Base-by-base conservation (phyloP, 2,329 filamentous ascomycete genomes). In the Penicillium sp. region DNA sequence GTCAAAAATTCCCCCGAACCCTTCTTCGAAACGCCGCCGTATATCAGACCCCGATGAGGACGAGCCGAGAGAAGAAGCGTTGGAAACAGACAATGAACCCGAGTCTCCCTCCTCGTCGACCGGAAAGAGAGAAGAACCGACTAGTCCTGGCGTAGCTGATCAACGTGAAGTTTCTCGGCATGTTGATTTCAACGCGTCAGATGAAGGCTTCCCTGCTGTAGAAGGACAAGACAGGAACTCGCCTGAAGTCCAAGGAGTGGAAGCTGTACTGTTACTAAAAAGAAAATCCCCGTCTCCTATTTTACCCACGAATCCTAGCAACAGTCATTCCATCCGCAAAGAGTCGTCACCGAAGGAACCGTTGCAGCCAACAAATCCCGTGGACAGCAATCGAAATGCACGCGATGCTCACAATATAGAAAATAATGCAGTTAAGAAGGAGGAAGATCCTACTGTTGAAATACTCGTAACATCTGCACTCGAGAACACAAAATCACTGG, bases 381-480 rank as follows among this genome's bases (percentile, higher is more conserved):
- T 14, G 40, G 28, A 20, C 16, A 43, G 21, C 47, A 20, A 35
- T 16, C 42, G 8, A 18, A 24, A 43, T 21, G 14, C 40, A 18
- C 28, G n/a, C 9, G 42, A 14, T 35, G 30, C 16, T 21, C 20
- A 26, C 5, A 8, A 26, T 33, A 14, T 23, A 47, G 23, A 43
- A 30, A 38, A 5, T 9, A 28, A 42, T 6, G 33, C 30, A 48
- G 45, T 38, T 16, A 55, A 43, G 52, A 26, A 30, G 23, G 45
- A 47, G 33, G 30, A 47, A n/a, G 52, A 55, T n/a, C 12, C 47
- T 30, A 21, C 38, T 12, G 78, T 90, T 42, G 76, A 82, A 56
- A 82, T 93, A 23, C 75, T 91, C 30, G 83, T 97, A 60, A 82
- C 79, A 0, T 90, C 91, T 0, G 72, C 77, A 2, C 80, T 97